Percentiles rank a stretch among this genome's conserved stretches.
These are phyloP conservation scores for Sugiyamaella americana DNA, from an alignment of 805 yeast genomes.

Conservation along the genomic window DNA sequence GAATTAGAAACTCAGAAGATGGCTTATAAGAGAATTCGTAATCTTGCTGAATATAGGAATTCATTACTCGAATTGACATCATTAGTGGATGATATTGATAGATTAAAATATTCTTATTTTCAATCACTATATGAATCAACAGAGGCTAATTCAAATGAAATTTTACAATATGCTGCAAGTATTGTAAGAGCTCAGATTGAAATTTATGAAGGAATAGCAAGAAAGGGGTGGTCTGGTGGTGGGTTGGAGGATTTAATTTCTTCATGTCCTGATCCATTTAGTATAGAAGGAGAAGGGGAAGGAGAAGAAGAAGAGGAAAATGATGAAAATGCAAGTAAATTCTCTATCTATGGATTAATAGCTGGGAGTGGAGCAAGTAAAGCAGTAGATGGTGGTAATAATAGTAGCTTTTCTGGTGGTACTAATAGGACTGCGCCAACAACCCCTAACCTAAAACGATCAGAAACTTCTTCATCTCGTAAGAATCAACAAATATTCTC, in stretches of 20 bases:
- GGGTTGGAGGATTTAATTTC: constrained; percentile 68
- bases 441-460: neutral
- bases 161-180: constrained; percentile 53
- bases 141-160: constrained; percentile 51
- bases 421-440: constrained; percentile 2
- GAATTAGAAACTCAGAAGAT: constrained; percentile 57
- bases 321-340: constrained; percentile 3
- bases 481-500: constrained; percentile 19
- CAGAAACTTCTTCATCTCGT: constrained; percentile 1
- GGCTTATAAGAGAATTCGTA: constrained; percentile 54
- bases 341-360: neutral
- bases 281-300: too few relatives aligned
- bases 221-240: constrained; percentile 83
- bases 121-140: constrained; percentile 56
- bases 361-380: neutral
- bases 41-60: constrained; percentile 59
- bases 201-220: constrained; percentile 71
- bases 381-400: neutral
- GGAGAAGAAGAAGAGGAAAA: constrained; percentile 22
- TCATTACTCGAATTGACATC: constrained; percentile 61
- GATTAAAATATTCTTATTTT: constrained; percentile 68
- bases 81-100: constrained; percentile 74
- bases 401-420: neutral
- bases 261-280: constrained; percentile 62
- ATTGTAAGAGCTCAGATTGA: constrained; percentile 75